Percentiles rank a stretch among this genome's conserved stretches.
These are phyloP conservation scores for Inosperma sp. DNA, from an alignment of 768 basidiomycete genomes.

Conservation along the genomic window DNA sequence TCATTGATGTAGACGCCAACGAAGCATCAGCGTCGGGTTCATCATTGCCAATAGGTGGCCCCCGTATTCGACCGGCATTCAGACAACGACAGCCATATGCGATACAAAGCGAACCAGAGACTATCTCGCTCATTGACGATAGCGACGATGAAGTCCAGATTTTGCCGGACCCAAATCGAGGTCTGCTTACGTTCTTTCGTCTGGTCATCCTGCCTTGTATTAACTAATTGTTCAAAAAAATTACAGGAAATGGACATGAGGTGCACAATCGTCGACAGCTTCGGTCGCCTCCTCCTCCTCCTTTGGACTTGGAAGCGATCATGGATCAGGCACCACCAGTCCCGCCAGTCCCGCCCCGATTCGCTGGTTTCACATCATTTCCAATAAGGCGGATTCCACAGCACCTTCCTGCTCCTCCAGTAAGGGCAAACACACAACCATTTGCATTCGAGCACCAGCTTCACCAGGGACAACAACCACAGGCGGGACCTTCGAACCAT, in stretches of 20 bases:
- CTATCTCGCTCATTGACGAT: constrained; percentile 36
- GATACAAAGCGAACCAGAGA: constrained; percentile 23
- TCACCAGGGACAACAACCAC: constrained; percentile 15
- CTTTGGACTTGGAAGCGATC: constrained; percentile 26
- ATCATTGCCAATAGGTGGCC: constrained; percentile 4
- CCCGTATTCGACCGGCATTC: constrained; percentile 5
- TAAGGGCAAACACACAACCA: constrained; percentile 48
- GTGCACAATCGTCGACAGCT: constrained; percentile 5
- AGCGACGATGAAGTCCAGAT: constrained; percentile 32
- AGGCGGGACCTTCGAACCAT: constrained; percentile 23
- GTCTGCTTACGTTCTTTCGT: constrained; percentile 16
- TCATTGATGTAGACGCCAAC: constrained; percentile 44
- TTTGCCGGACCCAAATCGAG: constrained; percentile 12
- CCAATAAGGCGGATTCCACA: constrained; percentile 34
- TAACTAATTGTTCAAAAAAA: background rate
- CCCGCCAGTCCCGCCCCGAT: constrained; percentile 43
- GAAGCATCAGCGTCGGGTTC: constrained; percentile 12
- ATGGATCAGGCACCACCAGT: too few species aligned
- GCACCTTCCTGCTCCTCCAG: constrained; percentile 31
- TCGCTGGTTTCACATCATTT: constrained; percentile 33
- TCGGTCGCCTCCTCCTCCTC: constrained; percentile 42
- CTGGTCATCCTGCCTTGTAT: constrained; percentile 3
- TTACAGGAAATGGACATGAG: background rate
- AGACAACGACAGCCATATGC: constrained; percentile 10
- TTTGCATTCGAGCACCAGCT: constrained; percentile 45